Percentiles rank a stretch among this genome's conserved stretches.
phyloP scores from a whole-genome alignment of 805 yeast species.

The Grigorovia jiainica region DNA sequence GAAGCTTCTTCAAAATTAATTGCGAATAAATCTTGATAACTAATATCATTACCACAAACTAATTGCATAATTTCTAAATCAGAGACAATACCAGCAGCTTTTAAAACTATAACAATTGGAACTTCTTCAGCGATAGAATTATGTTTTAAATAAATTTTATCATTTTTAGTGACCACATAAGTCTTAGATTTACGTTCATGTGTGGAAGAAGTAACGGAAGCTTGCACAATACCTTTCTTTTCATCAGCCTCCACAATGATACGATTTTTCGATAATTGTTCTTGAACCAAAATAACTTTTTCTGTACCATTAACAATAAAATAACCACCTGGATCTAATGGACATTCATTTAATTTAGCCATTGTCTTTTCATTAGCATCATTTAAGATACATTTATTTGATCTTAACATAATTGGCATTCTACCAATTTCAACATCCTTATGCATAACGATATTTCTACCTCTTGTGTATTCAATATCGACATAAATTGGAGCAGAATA shows the following conservation, averaged over 20 bases:
- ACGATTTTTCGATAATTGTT: conserved; percentile 92
- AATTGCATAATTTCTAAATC: conserved; percentile 90
- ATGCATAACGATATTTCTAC: conserved; percentile 82
- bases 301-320: conserved; percentile 97
- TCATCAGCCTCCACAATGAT: conserved; percentile 97
- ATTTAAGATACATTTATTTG: conserved; percentile 80
- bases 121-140: conserved; percentile 92
- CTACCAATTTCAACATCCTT: conserved; percentile 90
- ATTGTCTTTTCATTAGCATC: conserved; percentile 71
- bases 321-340: conserved; percentile 97
- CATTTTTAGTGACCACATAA: conserved; percentile 87
- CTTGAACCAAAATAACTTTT: conserved; percentile 92
- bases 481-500: conserved; percentile 93
- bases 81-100: conserved; percentile 90
- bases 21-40: conserved; percentile 86
- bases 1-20: conserved; percentile 92
- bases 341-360: conserved; percentile 90
- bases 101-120: conserved; percentile 85
- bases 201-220: conserved; percentile 95
- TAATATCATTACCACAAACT: conserved; percentile 83
- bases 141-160: conserved; percentile 82
- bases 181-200: conserved; percentile 98
- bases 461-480: conserved; percentile 95
- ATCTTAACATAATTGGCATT: conserved; percentile 97
- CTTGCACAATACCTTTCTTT: conserved; percentile 88